Percentiles rank a stretch among this genome's conserved stretches.
phyloP scores from a whole-genome alignment of 1,284 basidiomycete genomes.

The Somion occarium region DNA sequence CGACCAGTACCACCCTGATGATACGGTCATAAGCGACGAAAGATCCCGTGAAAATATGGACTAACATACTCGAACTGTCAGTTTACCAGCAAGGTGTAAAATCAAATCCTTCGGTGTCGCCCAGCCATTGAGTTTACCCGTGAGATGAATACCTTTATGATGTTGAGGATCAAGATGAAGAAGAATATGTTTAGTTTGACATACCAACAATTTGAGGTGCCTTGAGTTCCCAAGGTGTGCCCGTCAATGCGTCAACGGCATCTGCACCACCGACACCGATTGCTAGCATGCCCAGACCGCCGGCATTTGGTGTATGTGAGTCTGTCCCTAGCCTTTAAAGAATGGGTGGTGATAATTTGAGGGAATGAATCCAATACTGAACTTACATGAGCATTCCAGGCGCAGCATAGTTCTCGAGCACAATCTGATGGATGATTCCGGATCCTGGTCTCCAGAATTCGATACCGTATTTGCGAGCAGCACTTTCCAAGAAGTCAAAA shows the following conservation, averaged over 20 bases:
- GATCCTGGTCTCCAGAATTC: constrained; percentile 96
- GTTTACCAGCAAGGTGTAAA: constrained; percentile 88
- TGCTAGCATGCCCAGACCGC: constrained; percentile 95
- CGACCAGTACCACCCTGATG: constrained; percentile 88
- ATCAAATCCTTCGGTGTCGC: constrained; percentile 97
- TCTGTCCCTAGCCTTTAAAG: constrained; percentile 49
- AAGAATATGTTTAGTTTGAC: constrained; percentile 15
- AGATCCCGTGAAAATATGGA: not conserved
- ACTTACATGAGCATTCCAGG: constrained; percentile 80
- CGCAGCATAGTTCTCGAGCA: constrained; percentile 96
- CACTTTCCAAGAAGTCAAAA: constrained; percentile 96
- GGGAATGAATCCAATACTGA: not conserved
- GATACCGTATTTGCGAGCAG: constrained; percentile 91
- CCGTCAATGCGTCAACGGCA: constrained; percentile 97
- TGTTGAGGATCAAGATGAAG: constrained; percentile 5
- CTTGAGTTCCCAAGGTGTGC: constrained; percentile 98
- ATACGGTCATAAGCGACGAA: not conserved
- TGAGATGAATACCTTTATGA: constrained; percentile 73
- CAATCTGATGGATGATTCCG: constrained; percentile 98
- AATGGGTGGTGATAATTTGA: no score
- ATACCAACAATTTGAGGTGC: constrained; percentile 85
- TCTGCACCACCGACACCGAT: constrained; percentile 99
- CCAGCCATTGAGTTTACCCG: constrained; percentile 88
- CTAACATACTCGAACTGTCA: constrained; percentile 81
- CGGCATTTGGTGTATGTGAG: constrained; percentile 98